Base-by-base conservation (phyloP, 306 rosid species). In the Potentilla sterilis region DNA sequence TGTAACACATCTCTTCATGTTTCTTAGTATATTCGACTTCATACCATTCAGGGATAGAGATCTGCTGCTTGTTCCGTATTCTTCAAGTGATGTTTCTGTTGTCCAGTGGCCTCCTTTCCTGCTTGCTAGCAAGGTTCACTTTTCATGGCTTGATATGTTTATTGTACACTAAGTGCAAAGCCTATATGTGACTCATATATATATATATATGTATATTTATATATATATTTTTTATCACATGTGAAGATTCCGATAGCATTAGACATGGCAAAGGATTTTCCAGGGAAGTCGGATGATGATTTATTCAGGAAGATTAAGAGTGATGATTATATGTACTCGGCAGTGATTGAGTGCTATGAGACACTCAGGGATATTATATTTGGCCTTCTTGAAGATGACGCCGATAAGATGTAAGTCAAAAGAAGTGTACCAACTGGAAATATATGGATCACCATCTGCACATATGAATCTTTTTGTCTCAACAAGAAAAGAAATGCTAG, bases 101-200 rank as follows among this genome's bases (percentile, higher is more conserved):
- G 83, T 95, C 73, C 98, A 92, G 88, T 95, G 98, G 98, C 98
- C 98, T 76, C 98, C 98, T 47, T 95, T 95, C 86, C 81, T 95
- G 87, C 98, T 95, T 82, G 98, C 98, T 81, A 92, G 98, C 74
- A 95, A 95, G 94, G 98, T 92, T 64, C 76, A 42, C 48, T 76
- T 78, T 75, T 75, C 77, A 80, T 76, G 58, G 54, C 71, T 77
- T 51, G 44, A 19, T 57, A 42, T 66, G 58, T 78, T 81, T 62
- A 67, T 58, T 59, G 73, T 61, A 48, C 61, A 64, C 24, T 63
- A 19, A 41, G n/a, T 34, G 3, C 37, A 54, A 54, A 18, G 34
- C 64, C 65, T 12, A 15, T 64, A 19, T 55, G 6, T 46, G 15
- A 43, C 49, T 40, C 71, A 1, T 54, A 67, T 44, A 10, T 6